Conservation (phyloP, 2,329 filamentous ascomycete species). For the Aspergillus candidus region DNA sequence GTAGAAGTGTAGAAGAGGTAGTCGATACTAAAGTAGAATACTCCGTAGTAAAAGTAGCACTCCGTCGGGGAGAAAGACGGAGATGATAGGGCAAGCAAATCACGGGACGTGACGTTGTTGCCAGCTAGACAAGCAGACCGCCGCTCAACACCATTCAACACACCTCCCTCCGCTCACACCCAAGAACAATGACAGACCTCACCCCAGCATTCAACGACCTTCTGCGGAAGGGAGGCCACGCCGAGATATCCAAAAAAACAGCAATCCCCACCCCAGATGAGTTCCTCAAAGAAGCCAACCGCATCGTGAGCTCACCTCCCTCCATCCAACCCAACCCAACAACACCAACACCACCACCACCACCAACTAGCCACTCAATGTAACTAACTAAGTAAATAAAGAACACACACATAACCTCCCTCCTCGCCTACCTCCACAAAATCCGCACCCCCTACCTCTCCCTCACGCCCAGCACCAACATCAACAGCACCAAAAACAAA, state of each 20-base stretch:
- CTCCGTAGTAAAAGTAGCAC: no score
- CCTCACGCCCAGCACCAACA: slow-evolving; percentile 55
- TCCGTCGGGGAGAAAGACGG: no score
- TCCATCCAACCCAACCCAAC: neutral
- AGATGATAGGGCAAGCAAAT: slow-evolving; percentile 9
- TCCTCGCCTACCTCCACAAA: slow-evolving; percentile 71
- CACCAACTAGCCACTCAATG: neutral
- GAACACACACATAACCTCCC: slow-evolving; percentile 78
- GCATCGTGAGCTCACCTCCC: slow-evolving; percentile 57
- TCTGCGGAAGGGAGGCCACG: slow-evolving; percentile 12
- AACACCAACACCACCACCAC: neutral
- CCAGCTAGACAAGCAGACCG: slow-evolving; percentile 1
- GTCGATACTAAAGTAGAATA: no score
- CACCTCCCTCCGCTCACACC: neutral
- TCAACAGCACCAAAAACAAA: slow-evolving; percentile 32
- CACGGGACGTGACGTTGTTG: slow-evolving; percentile 11
- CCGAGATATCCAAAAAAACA: neutral
- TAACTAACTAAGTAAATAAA: slow-evolving; percentile 31
- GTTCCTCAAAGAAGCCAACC: slow-evolving; percentile 89
- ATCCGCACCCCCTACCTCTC: slow-evolving; percentile 91
- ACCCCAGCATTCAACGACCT: slow-evolving; percentile 33
- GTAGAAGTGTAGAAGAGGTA: no score
- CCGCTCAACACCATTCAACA: slow-evolving; percentile 2
- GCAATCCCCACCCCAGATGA: slow-evolving; percentile 49
- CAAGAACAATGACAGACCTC: slow-evolving; percentile 36